A percentile compares a stretch with the other conserved stretches of the same genome.
Evolutionary conservation across 352 stramenopile species (phyloP).

Genomic region (Pythium catenulatum): DNA sequence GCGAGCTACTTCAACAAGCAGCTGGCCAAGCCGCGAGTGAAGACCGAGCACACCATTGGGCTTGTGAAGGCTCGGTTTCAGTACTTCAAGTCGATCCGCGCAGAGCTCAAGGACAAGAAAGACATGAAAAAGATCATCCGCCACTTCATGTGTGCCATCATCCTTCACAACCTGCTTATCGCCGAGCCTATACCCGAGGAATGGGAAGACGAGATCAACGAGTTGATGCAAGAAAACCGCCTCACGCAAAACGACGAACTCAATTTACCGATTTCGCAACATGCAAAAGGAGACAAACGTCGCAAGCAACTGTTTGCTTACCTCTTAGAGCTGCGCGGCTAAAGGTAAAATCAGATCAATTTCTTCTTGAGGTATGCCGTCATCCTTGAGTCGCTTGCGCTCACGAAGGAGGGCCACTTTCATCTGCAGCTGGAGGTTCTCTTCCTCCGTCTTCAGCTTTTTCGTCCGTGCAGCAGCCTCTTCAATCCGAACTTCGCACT

Average conservation of each 20-base stretch:
- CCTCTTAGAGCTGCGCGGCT: conserved; percentile 45
- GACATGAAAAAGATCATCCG: conserved; percentile 41
- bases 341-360: conserved; percentile 43
- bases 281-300: conserved; percentile 29
- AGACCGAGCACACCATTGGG: conserved; percentile 52
- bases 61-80: conserved; percentile 55
- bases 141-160: conserved; percentile 12
- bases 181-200: conserved; percentile 40
- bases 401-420: conserved; percentile 32
- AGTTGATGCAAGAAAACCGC: neutral
- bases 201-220: conserved; percentile 32
- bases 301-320: conserved; percentile 42
- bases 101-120: neutral
- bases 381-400: conserved; percentile 35
- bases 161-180: conserved; percentile 59
- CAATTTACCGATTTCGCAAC: neutral
- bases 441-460: neutral
- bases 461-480: neutral
- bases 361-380: conserved; percentile 42
- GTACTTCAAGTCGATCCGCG: conserved; percentile 56
- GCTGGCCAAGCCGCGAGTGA: conserved; percentile 46
- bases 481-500: neutral
- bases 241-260: conserved; percentile 18
- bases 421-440: neutral
- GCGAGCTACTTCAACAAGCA: conserved; percentile 45